Evolutionary conservation across 2,329 filamentous ascomycete species (phyloP).

Genomic region (Rhexocercosporidium sp.): DNA sequence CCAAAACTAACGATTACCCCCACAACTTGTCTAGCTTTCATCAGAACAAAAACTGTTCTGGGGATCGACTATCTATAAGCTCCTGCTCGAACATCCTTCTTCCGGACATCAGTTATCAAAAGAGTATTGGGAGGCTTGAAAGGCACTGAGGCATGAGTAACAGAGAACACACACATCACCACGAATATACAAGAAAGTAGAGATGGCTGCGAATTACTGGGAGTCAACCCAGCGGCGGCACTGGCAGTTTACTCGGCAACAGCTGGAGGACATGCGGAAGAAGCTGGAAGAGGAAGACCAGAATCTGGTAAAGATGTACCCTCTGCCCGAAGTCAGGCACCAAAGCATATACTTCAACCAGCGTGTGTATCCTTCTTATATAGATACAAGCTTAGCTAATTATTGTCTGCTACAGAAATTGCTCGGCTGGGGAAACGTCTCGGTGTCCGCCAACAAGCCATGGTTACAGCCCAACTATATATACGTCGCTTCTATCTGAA

Average conservation of each 20-base stretch:
- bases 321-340: slow-evolving; percentile 80
- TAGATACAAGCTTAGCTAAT: neutral
- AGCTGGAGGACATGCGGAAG: slow-evolving; percentile 76
- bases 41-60: no score
- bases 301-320: slow-evolving; percentile 76
- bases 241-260: slow-evolving; percentile 89
- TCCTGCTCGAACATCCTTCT: neutral
- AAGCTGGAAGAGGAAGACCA: slow-evolving; percentile 79
- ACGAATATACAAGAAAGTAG: neutral
- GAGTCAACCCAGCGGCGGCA: slow-evolving; percentile 87
- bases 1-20: no score
- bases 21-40: no score
- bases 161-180: neutral
- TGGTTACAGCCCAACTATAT: slow-evolving; percentile 94
- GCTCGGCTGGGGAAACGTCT: slow-evolving; percentile 84
- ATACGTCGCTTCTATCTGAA: slow-evolving; percentile 91
- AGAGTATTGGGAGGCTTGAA: neutral
- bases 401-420: slow-evolving; percentile 63
- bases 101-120: neutral
- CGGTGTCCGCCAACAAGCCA: slow-evolving; percentile 84
- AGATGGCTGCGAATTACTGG: slow-evolving; percentile 78
- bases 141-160: neutral
- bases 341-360: slow-evolving; percentile 92
- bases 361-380: slow-evolving; percentile 58
- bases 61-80: neutral